These are phyloP conservation scores for Leptomonas pyrrhocoris DNA, from an alignment of 208 protist genomes.

Conservation along the genomic window DNA sequence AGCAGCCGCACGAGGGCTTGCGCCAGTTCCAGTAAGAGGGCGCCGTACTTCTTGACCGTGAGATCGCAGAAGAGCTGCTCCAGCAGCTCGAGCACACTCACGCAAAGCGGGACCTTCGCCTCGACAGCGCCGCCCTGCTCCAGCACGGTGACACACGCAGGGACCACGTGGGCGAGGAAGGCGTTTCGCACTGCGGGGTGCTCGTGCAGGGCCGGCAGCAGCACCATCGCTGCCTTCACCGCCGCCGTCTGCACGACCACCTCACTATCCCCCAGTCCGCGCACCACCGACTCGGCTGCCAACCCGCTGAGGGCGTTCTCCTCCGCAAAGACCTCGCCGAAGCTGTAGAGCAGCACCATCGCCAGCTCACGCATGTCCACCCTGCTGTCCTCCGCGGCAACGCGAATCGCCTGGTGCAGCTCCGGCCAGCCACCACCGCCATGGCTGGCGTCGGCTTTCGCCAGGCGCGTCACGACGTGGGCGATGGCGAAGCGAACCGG, in stretches of 20 bases:
- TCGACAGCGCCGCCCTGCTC: slow-evolving; percentile 30
- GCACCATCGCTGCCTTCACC: slow-evolving; percentile 58
- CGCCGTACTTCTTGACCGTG: slow-evolving; percentile 53
- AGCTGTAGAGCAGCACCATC: slow-evolving; percentile 85
- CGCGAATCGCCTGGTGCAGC: slow-evolving; percentile 62
- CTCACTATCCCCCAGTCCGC: slow-evolving; percentile 64
- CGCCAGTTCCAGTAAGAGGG: slow-evolving; percentile 37
- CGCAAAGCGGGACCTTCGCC: slow-evolving; percentile 48
- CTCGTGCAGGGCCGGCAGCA: slow-evolving; percentile 55
- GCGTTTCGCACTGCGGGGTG: slow-evolving; percentile 33
- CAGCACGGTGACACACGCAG: slow-evolving; percentile 48
- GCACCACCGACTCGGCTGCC: slow-evolving; percentile 63
- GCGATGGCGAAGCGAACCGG: slow-evolving; percentile 80
- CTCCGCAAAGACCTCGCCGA: slow-evolving; percentile 69
- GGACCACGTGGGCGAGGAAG: slow-evolving; percentile 53
- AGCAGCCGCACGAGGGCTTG: slow-evolving; percentile 45
- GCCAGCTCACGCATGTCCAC: slow-evolving; percentile 82
- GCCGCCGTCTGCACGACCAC: slow-evolving; percentile 60
- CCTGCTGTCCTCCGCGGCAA: slow-evolving; percentile 43
- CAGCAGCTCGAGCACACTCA: slow-evolving; percentile 70
- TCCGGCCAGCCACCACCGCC: slow-evolving; percentile 60
- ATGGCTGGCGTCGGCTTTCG: slow-evolving; percentile 60
- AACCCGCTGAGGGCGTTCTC: slow-evolving; percentile 31
- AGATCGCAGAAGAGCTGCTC: slow-evolving; percentile 60
- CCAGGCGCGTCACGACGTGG: slow-evolving; percentile 76